Evolutionary conservation across 805 yeast genomes (phyloP).

Genomic region (Ascoidea tarda): DNA sequence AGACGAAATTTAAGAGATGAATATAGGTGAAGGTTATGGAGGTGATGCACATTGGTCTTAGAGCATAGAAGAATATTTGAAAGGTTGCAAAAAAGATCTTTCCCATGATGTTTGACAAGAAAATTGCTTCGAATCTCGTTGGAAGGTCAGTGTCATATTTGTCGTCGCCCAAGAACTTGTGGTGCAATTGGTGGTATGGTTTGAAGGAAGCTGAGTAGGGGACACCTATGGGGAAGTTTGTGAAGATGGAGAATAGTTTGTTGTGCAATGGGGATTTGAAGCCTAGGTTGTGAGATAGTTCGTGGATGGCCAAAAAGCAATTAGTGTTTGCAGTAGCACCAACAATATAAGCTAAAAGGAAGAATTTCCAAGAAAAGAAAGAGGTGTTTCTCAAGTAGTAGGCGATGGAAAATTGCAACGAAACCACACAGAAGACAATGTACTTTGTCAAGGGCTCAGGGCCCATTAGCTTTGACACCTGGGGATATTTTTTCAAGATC

Average conservation of each 20-base stretch:
- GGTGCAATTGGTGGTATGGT: constrained; percentile 87
- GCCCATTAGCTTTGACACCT: constrained; percentile 68
- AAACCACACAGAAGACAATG: constrained; percentile 50
- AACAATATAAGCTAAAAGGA: constrained; percentile 53
- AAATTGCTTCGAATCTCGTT: constrained; percentile 58
- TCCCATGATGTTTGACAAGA: constrained; percentile 67
- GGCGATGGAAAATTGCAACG: constrained; percentile 54
- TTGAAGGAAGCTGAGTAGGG: constrained; percentile 80
- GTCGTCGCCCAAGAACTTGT: constrained; percentile 80
- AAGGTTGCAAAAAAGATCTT: constrained; percentile 84
- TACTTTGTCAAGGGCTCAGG: constrained; percentile 80
- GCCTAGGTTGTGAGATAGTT: constrained; percentile 70
- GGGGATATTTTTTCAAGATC: constrained; percentile 65
- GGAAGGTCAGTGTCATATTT: constrained; percentile 81
- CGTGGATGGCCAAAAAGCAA: constrained; percentile 78
- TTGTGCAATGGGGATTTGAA: constrained; percentile 70
- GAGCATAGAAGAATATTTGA: constrained; percentile 79
- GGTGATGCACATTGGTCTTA: constrained; percentile 80
- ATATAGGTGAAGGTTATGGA: constrained; percentile 59
- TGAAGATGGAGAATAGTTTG: constrained; percentile 59
- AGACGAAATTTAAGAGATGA: constrained; percentile 49
- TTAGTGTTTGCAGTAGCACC: constrained; percentile 87
- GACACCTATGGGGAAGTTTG: constrained; percentile 78
- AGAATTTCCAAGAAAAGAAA: constrained; percentile 37
- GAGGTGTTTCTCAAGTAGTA: constrained; percentile 41